Evolutionary conservation across 108 stramenopile species (phyloP), one percentile per base, ranked within the genome.

Genomic region (Craspedostauros australis): DNA sequence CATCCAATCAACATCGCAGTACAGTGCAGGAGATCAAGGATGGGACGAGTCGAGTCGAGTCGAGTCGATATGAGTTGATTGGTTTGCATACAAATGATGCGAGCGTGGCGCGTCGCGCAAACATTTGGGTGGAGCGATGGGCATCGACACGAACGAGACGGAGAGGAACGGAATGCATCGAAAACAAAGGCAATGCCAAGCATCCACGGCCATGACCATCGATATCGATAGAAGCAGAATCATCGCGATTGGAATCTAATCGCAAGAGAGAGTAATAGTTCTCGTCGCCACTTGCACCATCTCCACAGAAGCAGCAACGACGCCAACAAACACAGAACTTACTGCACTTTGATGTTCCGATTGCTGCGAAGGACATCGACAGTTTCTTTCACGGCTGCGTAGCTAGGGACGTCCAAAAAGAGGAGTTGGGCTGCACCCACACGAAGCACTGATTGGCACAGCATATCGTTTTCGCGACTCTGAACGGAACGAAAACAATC

Each of bases 331-430:
- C 9, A 8, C 14, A 24, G 4, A 7, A 67, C 66, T 44, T 58
- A 67, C 53, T 70, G 30, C 20, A 77, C 50, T 21, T 39, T 60
- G 21, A 55, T 42, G 42, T 54, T 60, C 22, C 41, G 60, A 57
- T 67, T 29, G 39, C 62, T 68, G 19, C 82, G 64, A 29, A 85
- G 45, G 6, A 87, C 78, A 38, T 91, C 68, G 16, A 91, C 86
- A 2, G 85, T 91, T 60, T 86, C 81, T 39, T 75, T 66, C 22
- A 80, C 64, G 8, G 84, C 90, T 3, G 86, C 90, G 57, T 75
- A 69, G 3, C 51, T 41, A 12, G 84, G 83, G 4, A 60, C 66
- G 9, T 80, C 68, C 33, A 84, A 50, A 49, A 86, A 91, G 21
- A 88, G 26, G 0, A 91, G 46, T 45, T 91, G 90, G 0, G 79